Evolutionary conservation across 2,329 filamentous ascomycete genomes (phyloP).

Genomic region (Apiospora marii): DNA sequence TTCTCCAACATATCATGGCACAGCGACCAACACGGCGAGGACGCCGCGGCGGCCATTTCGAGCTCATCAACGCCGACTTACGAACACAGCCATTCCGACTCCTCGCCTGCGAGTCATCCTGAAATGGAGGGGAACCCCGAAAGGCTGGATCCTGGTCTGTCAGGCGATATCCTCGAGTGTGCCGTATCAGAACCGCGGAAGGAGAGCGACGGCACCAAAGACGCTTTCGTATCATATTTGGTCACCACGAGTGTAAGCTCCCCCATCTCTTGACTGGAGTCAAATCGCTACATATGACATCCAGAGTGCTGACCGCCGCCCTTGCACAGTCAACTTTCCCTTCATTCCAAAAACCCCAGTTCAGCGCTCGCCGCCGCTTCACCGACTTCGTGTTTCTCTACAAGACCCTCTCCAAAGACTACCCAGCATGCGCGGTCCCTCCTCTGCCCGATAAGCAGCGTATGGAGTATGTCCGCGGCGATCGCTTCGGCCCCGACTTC

Average conservation of each 20-base stretch:
- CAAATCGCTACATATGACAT: background rate
- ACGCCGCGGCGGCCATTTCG: conserved; percentile 40
- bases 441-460: conserved; percentile 98
- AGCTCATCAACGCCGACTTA: conserved; percentile 34
- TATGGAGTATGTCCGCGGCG: conserved; percentile 97
- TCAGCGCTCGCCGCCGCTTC: conserved; percentile 86
- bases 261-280: background rate
- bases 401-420: conserved; percentile 87
- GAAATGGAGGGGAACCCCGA: conserved; percentile 56
- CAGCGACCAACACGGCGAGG: conserved; percentile 62
- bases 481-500: conserved; percentile 94
- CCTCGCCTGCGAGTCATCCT: conserved; percentile 40
- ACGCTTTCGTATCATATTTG: conserved; percentile 94
- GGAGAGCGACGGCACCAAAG: conserved; percentile 95
- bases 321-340: conserved; percentile 84
- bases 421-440: conserved; percentile 89
- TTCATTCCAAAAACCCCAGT: conserved; percentile 84
- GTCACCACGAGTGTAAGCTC: conserved; percentile 83
- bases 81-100: conserved; percentile 33
- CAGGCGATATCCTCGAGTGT: conserved; percentile 82
- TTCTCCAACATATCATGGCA: conserved; percentile 86
- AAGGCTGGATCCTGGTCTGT: conserved; percentile 63
- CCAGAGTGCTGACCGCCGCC: conserved; percentile 27
- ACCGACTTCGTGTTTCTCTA: conserved; percentile 98
- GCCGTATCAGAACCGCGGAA: conserved; percentile 85